A percentile compares a stretch with the other conserved stretches of the same genome.
Conservation (phyloP, 345 rosid species). For the Mercurialis annua region DNA sequence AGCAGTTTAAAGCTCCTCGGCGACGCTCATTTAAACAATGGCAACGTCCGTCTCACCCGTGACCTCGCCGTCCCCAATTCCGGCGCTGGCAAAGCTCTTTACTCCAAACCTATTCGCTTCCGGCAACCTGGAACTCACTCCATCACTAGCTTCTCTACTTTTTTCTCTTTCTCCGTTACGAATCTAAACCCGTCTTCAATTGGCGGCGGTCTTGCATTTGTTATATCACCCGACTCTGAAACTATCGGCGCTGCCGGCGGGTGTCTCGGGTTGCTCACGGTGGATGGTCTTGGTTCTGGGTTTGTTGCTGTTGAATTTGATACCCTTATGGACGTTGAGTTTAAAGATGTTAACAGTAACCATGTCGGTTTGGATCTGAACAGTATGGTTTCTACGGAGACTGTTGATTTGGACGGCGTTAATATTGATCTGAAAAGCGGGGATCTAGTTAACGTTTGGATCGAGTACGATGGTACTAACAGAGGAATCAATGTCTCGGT, state of each 20-base stretch:
- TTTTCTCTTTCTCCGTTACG: slow-evolving; percentile 69
- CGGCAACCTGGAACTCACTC: slow-evolving; percentile 45
- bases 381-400: slow-evolving; percentile 68
- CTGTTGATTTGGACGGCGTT: slow-evolving; percentile 56
- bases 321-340: slow-evolving; percentile 85
- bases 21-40: slow-evolving; percentile 82
- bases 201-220: slow-evolving; percentile 93
- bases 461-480: slow-evolving; percentile 59
- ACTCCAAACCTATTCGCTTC: slow-evolving; percentile 74
- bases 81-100: slow-evolving; percentile 74
- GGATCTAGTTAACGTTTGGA: slow-evolving; percentile 78
- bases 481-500: slow-evolving; percentile 48
- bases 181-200: slow-evolving; percentile 86
- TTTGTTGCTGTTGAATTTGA: slow-evolving; percentile 95
- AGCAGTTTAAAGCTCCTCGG: slow-evolving; percentile 74
- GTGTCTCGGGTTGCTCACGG: slow-evolving; percentile 58
- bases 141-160: slow-evolving; percentile 75
- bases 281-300: slow-evolving; percentile 35
- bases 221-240: slow-evolving; percentile 65
- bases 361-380: slow-evolving; percentile 94
- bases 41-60: slow-evolving; percentile 74
- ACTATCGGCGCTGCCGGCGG: slow-evolving; percentile 73
- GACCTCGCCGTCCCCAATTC: slow-evolving; percentile 82
- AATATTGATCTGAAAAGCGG: slow-evolving; percentile 91
- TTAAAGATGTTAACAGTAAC: slow-evolving; percentile 83